Evolutionary conservation across 108 stramenopile genomes (phyloP).

Genomic region (Schizochytrium sp.): DNA sequence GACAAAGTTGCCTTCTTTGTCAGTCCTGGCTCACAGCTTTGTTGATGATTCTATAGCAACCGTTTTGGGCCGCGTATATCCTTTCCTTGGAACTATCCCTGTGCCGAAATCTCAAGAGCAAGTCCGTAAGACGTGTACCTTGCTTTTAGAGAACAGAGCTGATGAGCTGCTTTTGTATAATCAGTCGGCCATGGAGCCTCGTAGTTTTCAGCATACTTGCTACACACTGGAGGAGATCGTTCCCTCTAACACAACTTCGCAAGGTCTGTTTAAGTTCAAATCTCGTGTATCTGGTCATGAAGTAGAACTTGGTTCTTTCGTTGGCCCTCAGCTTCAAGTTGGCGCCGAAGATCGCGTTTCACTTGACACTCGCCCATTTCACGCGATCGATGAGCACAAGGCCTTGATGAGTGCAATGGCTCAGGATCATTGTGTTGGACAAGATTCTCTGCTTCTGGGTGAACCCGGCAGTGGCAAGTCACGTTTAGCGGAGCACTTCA

Average conservation of each 20-base stretch:
- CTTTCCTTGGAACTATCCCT: conserved; percentile 23
- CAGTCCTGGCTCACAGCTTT: conserved; percentile 23
- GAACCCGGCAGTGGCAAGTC: conserved; percentile 83
- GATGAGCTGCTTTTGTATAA: not conserved
- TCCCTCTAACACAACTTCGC: not conserved
- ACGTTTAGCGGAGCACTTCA: conserved; percentile 73
- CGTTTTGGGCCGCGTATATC: not conserved
- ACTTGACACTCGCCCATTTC: not conserved
- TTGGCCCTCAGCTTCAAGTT: not conserved
- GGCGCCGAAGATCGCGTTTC: not conserved
- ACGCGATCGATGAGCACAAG: conserved; percentile 31
- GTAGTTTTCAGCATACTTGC: conserved; percentile 1
- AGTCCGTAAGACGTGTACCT: conserved; percentile 3
- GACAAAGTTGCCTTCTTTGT: not conserved
- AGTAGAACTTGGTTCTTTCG: not conserved
- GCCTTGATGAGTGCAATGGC: conserved; percentile 45
- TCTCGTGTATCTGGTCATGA: not conserved
- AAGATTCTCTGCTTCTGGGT: conserved; percentile 78
- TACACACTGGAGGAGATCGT: not conserved
- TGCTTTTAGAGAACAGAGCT: not conserved
- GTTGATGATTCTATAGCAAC: not conserved
- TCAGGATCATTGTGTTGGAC: conserved; percentile 67
- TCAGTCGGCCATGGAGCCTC: not conserved
- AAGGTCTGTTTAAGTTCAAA: too few relatives aligned
- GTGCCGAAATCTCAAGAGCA: not conserved